These are phyloP conservation scores for Gilbertella persicaria DNA, from an alignment of 371 early-diverging fungal genomes.

Conservation along the genomic window DNA sequence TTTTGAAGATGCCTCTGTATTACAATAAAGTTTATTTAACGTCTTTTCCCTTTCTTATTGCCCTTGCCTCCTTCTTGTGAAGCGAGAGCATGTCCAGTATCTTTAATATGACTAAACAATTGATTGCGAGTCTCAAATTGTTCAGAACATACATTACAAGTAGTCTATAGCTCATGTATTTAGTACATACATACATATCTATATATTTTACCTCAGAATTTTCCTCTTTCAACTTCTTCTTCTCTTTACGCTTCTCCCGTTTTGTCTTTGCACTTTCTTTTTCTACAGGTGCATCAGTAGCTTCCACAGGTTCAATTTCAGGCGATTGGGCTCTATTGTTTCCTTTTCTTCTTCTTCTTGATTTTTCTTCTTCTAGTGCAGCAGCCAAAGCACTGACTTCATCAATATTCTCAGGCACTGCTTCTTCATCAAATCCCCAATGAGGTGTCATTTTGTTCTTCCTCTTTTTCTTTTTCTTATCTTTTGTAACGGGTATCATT, in stretches of 20 bases:
- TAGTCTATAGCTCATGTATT: slow-evolving; percentile 10
- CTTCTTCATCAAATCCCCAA: slow-evolving; percentile 32
- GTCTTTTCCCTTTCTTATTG: slow-evolving; percentile 20
- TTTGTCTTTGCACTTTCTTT: slow-evolving; percentile 51
- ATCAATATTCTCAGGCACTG: slow-evolving; percentile 34
- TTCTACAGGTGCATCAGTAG: slow-evolving; percentile 23
- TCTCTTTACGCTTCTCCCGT: slow-evolving; percentile 46
- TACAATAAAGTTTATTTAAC: neutral
- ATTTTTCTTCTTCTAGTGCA: slow-evolving; percentile 31
- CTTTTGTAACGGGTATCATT: slow-evolving; percentile 3
- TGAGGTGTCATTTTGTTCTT: slow-evolving; percentile 26
- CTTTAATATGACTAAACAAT: slow-evolving; percentile 75
- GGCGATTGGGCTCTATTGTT: slow-evolving; percentile 1
- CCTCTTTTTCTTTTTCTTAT: slow-evolving; percentile 26
- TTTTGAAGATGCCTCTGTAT: slow-evolving; percentile 42
- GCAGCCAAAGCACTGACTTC: slow-evolving; percentile 33
- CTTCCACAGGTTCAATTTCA: slow-evolving; percentile 6
- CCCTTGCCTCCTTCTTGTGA: slow-evolving; percentile 1
- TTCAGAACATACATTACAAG: slow-evolving; percentile 70
- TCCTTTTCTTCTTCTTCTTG: slow-evolving; percentile 27
- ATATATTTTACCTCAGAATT: slow-evolving; percentile 14
- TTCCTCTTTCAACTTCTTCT: slow-evolving; percentile 53
- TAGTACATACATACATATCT: neutral
- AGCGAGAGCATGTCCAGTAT: slow-evolving; percentile 73
- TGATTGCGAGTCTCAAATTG: slow-evolving; percentile 67